Conservation (phyloP, 805 yeast species). For the Candida yuanshanica region DNA sequence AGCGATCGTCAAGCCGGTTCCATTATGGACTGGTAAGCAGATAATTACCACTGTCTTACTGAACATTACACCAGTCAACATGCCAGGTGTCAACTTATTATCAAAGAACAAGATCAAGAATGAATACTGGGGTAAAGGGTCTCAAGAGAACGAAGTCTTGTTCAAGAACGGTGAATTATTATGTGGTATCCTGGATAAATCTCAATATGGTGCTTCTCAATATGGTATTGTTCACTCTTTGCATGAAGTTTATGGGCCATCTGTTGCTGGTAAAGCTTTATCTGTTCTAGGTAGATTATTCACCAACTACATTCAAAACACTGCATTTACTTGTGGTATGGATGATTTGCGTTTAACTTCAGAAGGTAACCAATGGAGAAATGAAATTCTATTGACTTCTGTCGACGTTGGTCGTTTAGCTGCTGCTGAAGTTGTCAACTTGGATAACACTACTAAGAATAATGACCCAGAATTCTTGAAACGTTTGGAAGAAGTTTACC, state of each 20-base stretch:
- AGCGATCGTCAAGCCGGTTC: constrained; percentile 76
- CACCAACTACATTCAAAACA: constrained; percentile 86
- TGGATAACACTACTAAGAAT: constrained; percentile 44
- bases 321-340: constrained; percentile 99
- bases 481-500: constrained; percentile 88
- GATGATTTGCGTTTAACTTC: constrained; percentile 90
- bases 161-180: constrained; percentile 83
- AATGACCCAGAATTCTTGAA: constrained; percentile 73
- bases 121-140: constrained; percentile 89
- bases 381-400: constrained; percentile 70
- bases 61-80: constrained; percentile 78
- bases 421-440: constrained; percentile 89
- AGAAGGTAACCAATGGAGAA: constrained; percentile 89
- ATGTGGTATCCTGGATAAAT: constrained; percentile 92
- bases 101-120: constrained; percentile 87
- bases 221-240: constrained; percentile 95
- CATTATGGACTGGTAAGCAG: constrained; percentile 98
- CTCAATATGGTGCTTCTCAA: constrained; percentile 97
- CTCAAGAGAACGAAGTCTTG: constrained; percentile 79
- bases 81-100: constrained; percentile 85
- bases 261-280: constrained; percentile 80
- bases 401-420: constrained; percentile 84
- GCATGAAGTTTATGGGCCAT: constrained; percentile 93
- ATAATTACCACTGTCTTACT: constrained; percentile 85
- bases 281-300: constrained; percentile 93